Evolutionary conservation across 2,329 filamentous ascomycete genomes (phyloP), one percentile per base, ranked within the genome.

Genomic region (Fusarium sp.): DNA sequence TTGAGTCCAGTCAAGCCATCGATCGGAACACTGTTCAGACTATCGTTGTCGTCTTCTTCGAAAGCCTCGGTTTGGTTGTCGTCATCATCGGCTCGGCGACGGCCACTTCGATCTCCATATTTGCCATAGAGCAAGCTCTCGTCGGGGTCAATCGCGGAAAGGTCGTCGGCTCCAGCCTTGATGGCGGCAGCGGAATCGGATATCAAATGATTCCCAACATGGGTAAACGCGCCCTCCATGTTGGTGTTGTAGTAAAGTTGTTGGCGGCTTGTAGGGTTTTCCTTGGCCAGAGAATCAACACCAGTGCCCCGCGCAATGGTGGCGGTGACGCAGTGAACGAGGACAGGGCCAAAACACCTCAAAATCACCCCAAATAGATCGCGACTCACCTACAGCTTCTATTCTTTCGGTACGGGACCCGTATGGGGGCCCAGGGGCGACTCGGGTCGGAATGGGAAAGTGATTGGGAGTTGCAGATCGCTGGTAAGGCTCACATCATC

Each of bases 211-310:
- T 96, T 97, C 79, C 93, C 93, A 80, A 96, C 90, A 84, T 96
- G 93, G 72, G 93, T 96, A 82, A 97, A 97, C 77, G 94, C 93
- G 82, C 93, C 93, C 87, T 96, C 94, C 94, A 96, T 96, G 77
- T 77, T 86, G 79, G 66, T 72, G 69, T 77, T 66, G 64, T 72
- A 63, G 67, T 66, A 52, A 63, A 56, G 69, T 75, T 71, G 59
- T 66, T 64, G 73, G 73, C 69, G 67, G 76, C 64, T 75, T 22
- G 76, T 77, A 78, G 76, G 77, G 62, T 75, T 77, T 79, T 79
- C 75, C 77, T 79, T 79, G 69, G 35, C 62, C 62, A 54, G 29
- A 74, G 70, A 64, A 40, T 73, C 67, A 77, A 65, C 29, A 70
- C 50, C 63, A 35, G 66, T 73, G 74, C 76, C 76, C 76, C 76